phyloP scores from a whole-genome alignment of 2,329 filamentous ascomycete species.

The Aureobasidium sp. region DNA sequence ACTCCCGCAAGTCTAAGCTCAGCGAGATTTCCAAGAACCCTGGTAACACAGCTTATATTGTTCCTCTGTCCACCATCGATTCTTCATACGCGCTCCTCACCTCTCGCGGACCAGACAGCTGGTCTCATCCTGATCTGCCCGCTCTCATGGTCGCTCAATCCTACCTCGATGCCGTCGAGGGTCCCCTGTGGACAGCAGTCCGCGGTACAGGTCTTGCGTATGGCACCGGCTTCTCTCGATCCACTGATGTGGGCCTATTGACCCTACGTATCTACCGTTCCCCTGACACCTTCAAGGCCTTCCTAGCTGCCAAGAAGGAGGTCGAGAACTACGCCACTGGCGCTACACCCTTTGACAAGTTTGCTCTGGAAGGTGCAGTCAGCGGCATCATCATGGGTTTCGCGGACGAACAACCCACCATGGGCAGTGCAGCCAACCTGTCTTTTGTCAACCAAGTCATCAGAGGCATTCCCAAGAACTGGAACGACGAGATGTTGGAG shows the following conservation, averaged over 20 bases:
- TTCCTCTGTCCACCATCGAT: slow-evolving; percentile 88
- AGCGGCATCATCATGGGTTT: slow-evolving; percentile 80
- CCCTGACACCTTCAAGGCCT: slow-evolving; percentile 82
- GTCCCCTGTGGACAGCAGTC: slow-evolving; percentile 87
- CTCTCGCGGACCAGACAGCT: slow-evolving; percentile 65
- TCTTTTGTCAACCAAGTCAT: slow-evolving; percentile 81
- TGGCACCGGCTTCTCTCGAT: slow-evolving; percentile 70
- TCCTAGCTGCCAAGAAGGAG: slow-evolving; percentile 65
- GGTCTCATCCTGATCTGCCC: slow-evolving; percentile 69
- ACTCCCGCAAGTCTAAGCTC: slow-evolving; percentile 62
- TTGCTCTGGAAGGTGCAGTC: slow-evolving; percentile 83
- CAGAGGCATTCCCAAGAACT: slow-evolving; percentile 66
- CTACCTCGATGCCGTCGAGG: slow-evolving; percentile 89
- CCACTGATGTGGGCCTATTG: slow-evolving; percentile 70
- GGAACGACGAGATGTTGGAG: slow-evolving; percentile 67
- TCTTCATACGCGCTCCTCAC: slow-evolving; percentile 80
- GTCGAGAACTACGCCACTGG: slow-evolving; percentile 70
- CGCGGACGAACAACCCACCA: slow-evolving; percentile 82
- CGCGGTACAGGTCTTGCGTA: slow-evolving; percentile 92
- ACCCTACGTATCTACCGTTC: slow-evolving; percentile 85
- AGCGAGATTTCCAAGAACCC: slow-evolving; percentile 67
- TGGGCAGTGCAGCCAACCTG: slow-evolving; percentile 71
- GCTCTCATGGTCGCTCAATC: slow-evolving; percentile 80
- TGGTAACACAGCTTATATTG: slow-evolving; percentile 67
- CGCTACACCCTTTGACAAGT: slow-evolving; percentile 62